phyloP scores from a whole-genome alignment of 192 early-diverging fungal genomes.

The Coemansia javaensis region DNA sequence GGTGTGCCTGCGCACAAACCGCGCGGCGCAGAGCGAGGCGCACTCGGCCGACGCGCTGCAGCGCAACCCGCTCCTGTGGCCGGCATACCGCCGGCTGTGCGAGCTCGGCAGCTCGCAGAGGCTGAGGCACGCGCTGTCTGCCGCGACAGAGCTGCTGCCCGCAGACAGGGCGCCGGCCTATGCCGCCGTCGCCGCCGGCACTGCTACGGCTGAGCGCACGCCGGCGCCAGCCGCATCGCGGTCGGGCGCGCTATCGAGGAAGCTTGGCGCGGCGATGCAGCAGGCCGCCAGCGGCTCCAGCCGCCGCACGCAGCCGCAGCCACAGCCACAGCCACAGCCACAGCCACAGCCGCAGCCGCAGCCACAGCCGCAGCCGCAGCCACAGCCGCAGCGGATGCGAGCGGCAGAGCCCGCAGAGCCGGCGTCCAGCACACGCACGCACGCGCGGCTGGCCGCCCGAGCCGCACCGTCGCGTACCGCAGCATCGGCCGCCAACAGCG shows the following conservation, averaged over 20 bases:
- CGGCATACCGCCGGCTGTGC: constrained; percentile 41
- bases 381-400: background rate
- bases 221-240: constrained; percentile 3
- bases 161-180: background rate
- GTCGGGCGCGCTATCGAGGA: background rate
- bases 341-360: too few species aligned
- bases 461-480: too few species aligned
- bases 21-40: constrained; percentile 27
- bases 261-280: background rate
- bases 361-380: too few species aligned
- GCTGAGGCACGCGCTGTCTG: constrained; percentile 6
- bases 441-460: constrained; percentile 9
- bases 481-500: too few species aligned
- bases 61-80: constrained; percentile 48
- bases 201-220: too few species aligned
- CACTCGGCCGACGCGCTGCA: constrained; percentile 31
- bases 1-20: constrained; percentile 43
- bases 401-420: background rate
- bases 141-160: background rate
- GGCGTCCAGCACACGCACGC: constrained; percentile 5
- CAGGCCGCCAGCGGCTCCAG: background rate
- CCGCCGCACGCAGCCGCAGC: too few species aligned
- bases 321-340: too few species aligned
- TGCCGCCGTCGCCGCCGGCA: background rate
- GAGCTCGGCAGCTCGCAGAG: constrained; percentile 21